phyloP scores from a whole-genome alignment of 441 rosid genomes.

The Populus hybrid region DNA sequence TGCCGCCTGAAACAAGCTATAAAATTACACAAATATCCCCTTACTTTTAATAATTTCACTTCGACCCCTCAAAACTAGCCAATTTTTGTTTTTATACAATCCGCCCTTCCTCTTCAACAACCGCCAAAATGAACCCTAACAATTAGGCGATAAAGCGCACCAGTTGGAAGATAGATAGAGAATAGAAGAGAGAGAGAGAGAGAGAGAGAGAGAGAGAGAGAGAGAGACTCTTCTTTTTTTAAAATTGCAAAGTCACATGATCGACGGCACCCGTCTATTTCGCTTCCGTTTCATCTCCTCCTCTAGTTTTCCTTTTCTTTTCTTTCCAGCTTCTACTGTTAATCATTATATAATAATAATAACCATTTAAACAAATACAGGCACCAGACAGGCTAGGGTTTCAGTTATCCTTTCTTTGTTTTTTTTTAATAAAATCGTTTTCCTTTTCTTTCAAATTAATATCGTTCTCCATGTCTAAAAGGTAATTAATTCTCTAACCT shows the following conservation, averaged over 20 bases:
- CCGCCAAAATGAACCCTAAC: neutral
- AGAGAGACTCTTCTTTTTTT: neutral
- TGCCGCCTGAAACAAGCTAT: too few species aligned
- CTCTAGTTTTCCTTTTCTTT: neutral
- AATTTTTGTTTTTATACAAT: too few species aligned
- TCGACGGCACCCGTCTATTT: neutral
- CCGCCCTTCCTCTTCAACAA: too few species aligned
- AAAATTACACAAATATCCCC: too few species aligned
- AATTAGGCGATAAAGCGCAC: neutral
- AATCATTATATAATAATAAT: neutral
- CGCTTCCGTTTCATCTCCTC: neutral
- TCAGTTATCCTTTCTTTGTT: neutral
- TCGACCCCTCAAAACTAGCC: neutral
- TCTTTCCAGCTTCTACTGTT: neutral
- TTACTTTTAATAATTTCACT: too few species aligned
- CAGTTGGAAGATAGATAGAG: neutral
- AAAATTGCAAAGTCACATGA: neutral
- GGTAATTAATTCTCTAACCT: constrained; percentile 20
- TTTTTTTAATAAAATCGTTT: too few species aligned
- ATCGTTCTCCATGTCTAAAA: constrained; percentile 29
- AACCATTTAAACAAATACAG: too few species aligned
- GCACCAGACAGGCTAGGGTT: neutral
- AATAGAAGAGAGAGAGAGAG: neutral
- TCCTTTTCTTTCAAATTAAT: too few species aligned
- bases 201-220: neutral